Percentiles rank a stretch among this genome's conserved stretches.
Conservation (phyloP, 73 alveolate genomes). For the Blepharisma japonicum region DNA sequence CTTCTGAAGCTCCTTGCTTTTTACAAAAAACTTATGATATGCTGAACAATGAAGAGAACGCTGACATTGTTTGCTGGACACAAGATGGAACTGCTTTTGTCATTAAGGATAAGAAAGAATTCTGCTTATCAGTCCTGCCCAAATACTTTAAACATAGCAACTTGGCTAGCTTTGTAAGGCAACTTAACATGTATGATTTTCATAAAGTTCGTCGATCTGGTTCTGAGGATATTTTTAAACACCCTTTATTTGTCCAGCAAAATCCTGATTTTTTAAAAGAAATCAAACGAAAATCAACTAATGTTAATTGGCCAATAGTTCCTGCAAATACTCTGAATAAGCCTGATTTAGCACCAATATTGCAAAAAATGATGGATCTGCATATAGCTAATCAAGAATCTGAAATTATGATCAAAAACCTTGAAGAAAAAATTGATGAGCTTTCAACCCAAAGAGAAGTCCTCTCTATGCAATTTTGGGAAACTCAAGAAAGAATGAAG, state of each 20-base stretch:
- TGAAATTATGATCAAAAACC: not conserved
- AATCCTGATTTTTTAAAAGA: conserved; percentile 7
- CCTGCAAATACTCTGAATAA: not conserved
- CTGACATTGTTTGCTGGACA: conserved; percentile 87
- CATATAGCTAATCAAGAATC: not conserved
- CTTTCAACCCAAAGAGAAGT: not conserved
- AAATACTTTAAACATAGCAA: conserved; percentile 93
- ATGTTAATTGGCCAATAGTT: conserved; percentile 15
- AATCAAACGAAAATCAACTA: conserved; percentile 17
- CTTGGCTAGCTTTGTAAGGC: conserved; percentile 95
- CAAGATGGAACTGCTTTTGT: conserved; percentile 89
- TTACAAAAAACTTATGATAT: conserved; percentile 54
- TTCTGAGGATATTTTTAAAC: too few species aligned
- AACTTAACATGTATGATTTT: conserved; percentile 69
- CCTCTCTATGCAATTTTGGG: not conserved
- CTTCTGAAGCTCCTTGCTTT: conserved; percentile 30
- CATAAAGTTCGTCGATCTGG: too few species aligned
- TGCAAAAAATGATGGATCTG: not conserved
- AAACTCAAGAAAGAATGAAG: conserved; percentile 18
- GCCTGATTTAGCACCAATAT: conserved; percentile 8
- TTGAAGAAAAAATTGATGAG: conserved; percentile 4
- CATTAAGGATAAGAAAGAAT: conserved; percentile 80
- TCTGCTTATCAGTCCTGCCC: conserved; percentile 93
- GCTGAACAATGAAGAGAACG: conserved; percentile 30
- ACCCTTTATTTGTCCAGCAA: not conserved